These are phyloP conservation scores for Fusarium sp. DNA, from an alignment of 2,329 filamentous ascomycete species.

Conservation along the genomic window DNA sequence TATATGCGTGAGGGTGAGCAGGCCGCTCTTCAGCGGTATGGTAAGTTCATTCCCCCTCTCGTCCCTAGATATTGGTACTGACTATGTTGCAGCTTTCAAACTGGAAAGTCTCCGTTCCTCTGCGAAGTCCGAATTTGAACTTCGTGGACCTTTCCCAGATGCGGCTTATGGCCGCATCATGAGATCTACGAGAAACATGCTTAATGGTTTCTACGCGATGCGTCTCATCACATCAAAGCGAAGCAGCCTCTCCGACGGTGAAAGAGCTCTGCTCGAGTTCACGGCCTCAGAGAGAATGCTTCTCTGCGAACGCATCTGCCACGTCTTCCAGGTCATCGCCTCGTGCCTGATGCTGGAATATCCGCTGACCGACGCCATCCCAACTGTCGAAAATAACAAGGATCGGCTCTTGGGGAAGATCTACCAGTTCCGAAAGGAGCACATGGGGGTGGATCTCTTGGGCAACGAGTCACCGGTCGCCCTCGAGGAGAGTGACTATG, in stretches of 20 bases:
- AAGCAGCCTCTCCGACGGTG: constrained; percentile 75
- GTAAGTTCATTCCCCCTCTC: constrained; percentile 38
- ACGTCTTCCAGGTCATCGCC: constrained; percentile 85
- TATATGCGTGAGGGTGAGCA: constrained; percentile 93
- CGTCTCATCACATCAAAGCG: constrained; percentile 89
- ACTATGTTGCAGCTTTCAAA: constrained; percentile 60
- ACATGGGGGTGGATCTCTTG: constrained; percentile 51
- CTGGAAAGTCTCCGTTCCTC: constrained; percentile 76
- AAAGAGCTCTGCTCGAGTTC: constrained; percentile 79
- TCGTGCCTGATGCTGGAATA: constrained; percentile 95
- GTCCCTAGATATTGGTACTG: background rate
- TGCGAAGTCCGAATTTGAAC: constrained; percentile 85
- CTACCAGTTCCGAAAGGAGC: constrained; percentile 81
- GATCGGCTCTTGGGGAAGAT: constrained; percentile 87
- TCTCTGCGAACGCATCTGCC: constrained; percentile 87
- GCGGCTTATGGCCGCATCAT: constrained; percentile 77
- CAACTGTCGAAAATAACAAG: constrained; percentile 79
- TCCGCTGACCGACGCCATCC: constrained; percentile 86
- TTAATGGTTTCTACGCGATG: constrained; percentile 96
- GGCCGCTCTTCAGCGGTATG: constrained; percentile 81
- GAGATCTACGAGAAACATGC: constrained; percentile 79
- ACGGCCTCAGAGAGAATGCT: constrained; percentile 80
- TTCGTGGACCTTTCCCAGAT: constrained; percentile 84
- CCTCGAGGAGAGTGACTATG: constrained; percentile 81
- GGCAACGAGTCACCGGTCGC: constrained; percentile 43